Percentiles rank a stretch among this genome's conserved stretches.
These are phyloP conservation scores for Dothistroma septosporum DNA, from an alignment of 2,329 filamentous ascomycete genomes.

Conservation along the genomic window DNA sequence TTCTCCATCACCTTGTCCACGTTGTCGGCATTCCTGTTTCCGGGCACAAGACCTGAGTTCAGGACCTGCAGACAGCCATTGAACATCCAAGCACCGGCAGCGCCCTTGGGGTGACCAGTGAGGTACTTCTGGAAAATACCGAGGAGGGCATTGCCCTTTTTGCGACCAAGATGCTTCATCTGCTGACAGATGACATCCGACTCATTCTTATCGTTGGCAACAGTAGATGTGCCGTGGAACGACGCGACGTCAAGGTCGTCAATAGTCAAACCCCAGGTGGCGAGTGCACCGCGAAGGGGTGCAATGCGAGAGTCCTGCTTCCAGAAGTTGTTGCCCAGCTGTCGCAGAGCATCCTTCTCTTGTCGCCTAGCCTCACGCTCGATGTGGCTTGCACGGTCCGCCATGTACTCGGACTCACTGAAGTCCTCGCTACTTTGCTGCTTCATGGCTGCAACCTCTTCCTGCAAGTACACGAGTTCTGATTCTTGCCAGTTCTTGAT, in stretches of 20 bases:
- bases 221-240: slow-evolving; percentile 97
- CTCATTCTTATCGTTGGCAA: slow-evolving; percentile 99
- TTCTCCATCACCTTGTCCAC: slow-evolving; percentile 95
- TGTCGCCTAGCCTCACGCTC: slow-evolving; percentile 83
- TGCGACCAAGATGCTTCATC: slow-evolving; percentile 86
- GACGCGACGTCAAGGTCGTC: slow-evolving; percentile 93
- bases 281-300: slow-evolving; percentile 89
- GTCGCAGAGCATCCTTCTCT: slow-evolving; percentile 86
- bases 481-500: slow-evolving; percentile 97
- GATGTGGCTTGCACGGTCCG: slow-evolving; percentile 81
- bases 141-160: slow-evolving; percentile 91
- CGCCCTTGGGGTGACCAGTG: slow-evolving; percentile 98
- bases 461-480: slow-evolving; percentile 86
- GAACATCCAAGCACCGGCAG: slow-evolving; percentile 99
- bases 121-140: slow-evolving; percentile 99
- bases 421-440: slow-evolving; percentile 63
- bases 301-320: slow-evolving; percentile 91
- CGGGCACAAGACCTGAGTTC: slow-evolving; percentile 88
- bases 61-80: slow-evolving; percentile 96
- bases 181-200: slow-evolving; percentile 96
- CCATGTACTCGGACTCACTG: slow-evolving; percentile 77
- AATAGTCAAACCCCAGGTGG: slow-evolving; percentile 96
- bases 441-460: slow-evolving; percentile 90
- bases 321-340: slow-evolving; percentile 98
- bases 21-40: slow-evolving; percentile 97